These are phyloP conservation scores for Elongisporangium prolatum DNA, from an alignment of 352 stramenopile genomes.

Conservation along the genomic window DNA sequence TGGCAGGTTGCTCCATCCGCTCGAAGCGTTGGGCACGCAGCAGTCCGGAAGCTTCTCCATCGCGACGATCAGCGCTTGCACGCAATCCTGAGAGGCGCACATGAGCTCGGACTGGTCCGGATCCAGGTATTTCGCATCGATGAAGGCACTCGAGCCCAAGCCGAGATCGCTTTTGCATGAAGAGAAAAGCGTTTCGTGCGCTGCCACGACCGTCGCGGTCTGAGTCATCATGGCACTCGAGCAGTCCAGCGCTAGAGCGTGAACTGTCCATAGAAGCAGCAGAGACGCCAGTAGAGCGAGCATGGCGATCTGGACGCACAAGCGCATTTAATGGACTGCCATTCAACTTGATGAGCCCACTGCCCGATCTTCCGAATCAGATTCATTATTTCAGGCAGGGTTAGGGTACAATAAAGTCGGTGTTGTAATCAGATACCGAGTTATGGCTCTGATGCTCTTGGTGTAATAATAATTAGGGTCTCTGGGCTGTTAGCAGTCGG, in stretches of 20 bases:
- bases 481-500: constrained; percentile 32
- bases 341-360: neutral
- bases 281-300: neutral
- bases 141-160: constrained; percentile 3
- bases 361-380: neutral
- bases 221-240: neutral
- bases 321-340: neutral
- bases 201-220: neutral
- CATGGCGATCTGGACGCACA: neutral
- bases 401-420: neutral
- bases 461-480: neutral
- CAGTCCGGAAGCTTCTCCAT: constrained; percentile 24
- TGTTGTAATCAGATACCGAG: neutral
- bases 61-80: constrained; percentile 16
- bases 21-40: constrained; percentile 9
- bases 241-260: neutral
- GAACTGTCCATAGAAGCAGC: neutral
- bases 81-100: constrained; percentile 14
- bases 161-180: neutral
- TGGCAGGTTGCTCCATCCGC: constrained; percentile 11
- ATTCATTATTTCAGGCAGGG: neutral
- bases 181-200: neutral
- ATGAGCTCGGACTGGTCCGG: constrained; percentile 4
- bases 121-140: constrained; percentile 9
- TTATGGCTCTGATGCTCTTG: too few relatives aligned